Percentiles rank a stretch among this genome's conserved stretches.
These are phyloP conservation scores for Peronosclerospora sorghi DNA, from an alignment of 352 stramenopile genomes.

Conservation along the genomic window DNA sequence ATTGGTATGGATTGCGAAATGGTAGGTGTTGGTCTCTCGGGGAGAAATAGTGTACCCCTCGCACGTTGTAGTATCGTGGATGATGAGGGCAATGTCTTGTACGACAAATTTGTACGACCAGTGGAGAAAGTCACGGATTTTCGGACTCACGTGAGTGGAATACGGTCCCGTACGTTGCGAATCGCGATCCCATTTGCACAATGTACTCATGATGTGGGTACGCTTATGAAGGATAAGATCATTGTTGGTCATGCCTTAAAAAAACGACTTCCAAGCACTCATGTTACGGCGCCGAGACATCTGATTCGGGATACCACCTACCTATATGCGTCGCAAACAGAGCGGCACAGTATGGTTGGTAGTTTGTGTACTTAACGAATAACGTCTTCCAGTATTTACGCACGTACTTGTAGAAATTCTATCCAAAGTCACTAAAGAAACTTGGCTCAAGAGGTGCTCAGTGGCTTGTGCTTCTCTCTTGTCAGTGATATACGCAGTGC, in stretches of 20 bases:
- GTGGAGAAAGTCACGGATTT: slow-evolving; percentile 83
- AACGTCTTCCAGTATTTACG: too few species aligned
- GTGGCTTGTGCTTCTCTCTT: slow-evolving; percentile 29
- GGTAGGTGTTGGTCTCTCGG: slow-evolving; percentile 69
- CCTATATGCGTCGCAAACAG: slow-evolving; percentile 80
- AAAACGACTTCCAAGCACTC: slow-evolving; percentile 81
- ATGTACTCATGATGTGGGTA: slow-evolving; percentile 76
- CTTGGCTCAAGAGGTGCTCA: slow-evolving; percentile 69
- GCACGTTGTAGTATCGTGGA: slow-evolving; percentile 84
- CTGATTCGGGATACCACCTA: slow-evolving; percentile 75
- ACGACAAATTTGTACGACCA: slow-evolving; percentile 74
- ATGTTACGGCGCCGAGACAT: slow-evolving; percentile 78
- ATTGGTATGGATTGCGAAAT: slow-evolving; percentile 85
- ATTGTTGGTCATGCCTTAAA: slow-evolving; percentile 72
- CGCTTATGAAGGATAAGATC: slow-evolving; percentile 72
- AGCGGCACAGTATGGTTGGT: slow-evolving; percentile 49
- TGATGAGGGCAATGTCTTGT: slow-evolving; percentile 72
- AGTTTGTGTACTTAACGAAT: background rate
- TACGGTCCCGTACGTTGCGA: slow-evolving; percentile 53
- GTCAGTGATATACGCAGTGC: slow-evolving; percentile 78
- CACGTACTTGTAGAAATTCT: slow-evolving; percentile 74
- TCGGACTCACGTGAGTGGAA: slow-evolving; percentile 78
- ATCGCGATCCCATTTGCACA: slow-evolving; percentile 69
- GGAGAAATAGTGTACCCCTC: slow-evolving; percentile 68
- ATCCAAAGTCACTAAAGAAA: slow-evolving; percentile 71